A percentile compares a stretch with the other conserved stretches of the same genome.
phyloP scores from a whole-genome alignment of 2,329 filamentous ascomycete genomes.

The Hypoxylon sp. region DNA sequence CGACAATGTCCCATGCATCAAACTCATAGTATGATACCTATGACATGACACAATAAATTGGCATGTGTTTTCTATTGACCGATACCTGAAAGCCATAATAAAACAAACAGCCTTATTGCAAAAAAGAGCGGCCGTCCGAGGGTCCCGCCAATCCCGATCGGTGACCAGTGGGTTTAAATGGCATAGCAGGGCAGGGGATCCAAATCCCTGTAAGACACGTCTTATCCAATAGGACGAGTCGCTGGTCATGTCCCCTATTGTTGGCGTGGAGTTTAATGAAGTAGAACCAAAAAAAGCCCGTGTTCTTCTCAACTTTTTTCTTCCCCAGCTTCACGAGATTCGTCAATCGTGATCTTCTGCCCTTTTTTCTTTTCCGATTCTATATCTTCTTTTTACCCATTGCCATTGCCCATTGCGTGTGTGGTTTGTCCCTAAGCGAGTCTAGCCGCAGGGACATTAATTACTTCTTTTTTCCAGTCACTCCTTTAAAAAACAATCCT shows the following conservation, averaged over 20 bases:
- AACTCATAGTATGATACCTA: neutral
- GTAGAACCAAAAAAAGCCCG: slow-evolving; percentile 23
- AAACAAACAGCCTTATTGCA: slow-evolving; percentile 1
- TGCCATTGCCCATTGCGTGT: slow-evolving; percentile 25
- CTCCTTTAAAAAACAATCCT: slow-evolving; percentile 54
- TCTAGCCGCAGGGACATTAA: slow-evolving; percentile 38
- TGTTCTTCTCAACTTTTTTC: slow-evolving; percentile 35
- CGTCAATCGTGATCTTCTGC: slow-evolving; percentile 44
- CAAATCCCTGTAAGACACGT: slow-evolving; percentile 32
- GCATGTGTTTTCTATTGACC: too few relatives aligned
- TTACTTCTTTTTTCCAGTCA: slow-evolving; percentile 51
- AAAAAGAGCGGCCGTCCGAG: slow-evolving; percentile 27
- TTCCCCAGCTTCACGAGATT: slow-evolving; percentile 29
- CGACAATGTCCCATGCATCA: neutral
- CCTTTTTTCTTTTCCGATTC: slow-evolving; percentile 44
- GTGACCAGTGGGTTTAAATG: neutral
- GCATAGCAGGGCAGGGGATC: slow-evolving; percentile 12
- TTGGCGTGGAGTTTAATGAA: slow-evolving; percentile 44
- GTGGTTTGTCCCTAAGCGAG: slow-evolving; percentile 33
- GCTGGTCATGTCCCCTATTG: slow-evolving; percentile 39
- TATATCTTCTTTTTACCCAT: slow-evolving; percentile 48
- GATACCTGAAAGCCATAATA: too few relatives aligned
- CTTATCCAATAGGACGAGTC: slow-evolving; percentile 26
- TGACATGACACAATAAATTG: too few relatives aligned
- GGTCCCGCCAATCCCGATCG: slow-evolving; percentile 39